Percentiles rank a stretch among this genome's conserved stretches.
These are phyloP conservation scores for Wickerhamiella sergipiensis DNA, from an alignment of 805 yeast genomes.

Conservation along the genomic window DNA sequence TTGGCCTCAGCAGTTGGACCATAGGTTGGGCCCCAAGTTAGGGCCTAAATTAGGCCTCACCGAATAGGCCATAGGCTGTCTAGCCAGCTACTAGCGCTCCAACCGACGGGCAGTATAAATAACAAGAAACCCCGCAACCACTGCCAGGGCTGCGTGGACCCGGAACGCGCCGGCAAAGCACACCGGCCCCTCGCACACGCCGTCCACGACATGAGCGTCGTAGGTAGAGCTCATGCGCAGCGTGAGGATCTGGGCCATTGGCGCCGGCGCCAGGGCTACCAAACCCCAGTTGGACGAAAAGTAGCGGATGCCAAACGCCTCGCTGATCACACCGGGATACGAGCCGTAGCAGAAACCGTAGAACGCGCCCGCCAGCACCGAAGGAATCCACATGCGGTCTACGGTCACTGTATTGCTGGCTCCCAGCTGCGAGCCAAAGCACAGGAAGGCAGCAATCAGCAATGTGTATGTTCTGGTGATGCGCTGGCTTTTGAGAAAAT, in stretches of 20 bases:
- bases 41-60: too few species aligned
- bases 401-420: slow-evolving; percentile 4
- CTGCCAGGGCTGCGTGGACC: slow-evolving; percentile 9
- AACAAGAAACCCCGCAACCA: slow-evolving; percentile 1
- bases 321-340: slow-evolving; percentile 65
- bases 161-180: slow-evolving; percentile 12
- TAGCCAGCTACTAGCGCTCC: neutral
- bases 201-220: slow-evolving; percentile 31
- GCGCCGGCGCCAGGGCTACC: slow-evolving; percentile 50
- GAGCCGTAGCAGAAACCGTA: slow-evolving; percentile 65
- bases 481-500: slow-evolving; percentile 35
- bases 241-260: slow-evolving; percentile 48
- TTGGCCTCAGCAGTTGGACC: too few species aligned
- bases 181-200: slow-evolving; percentile 11
- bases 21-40: too few species aligned
- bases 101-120: slow-evolving; percentile 3
- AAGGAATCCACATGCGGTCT: slow-evolving; percentile 32
- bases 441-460: slow-evolving; percentile 36
- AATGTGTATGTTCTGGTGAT: slow-evolving; percentile 39
- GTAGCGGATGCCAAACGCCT: slow-evolving; percentile 51
- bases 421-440: slow-evolving; percentile 37
- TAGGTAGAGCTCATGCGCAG: slow-evolving; percentile 48
- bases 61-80: too few species aligned
- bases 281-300: slow-evolving; percentile 68
- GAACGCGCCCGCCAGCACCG: slow-evolving; percentile 50